A percentile compares a stretch with the other conserved stretches of the same genome.
Conservation (phyloP, 805 yeast genomes). For the Kluyveromyces siamensis region DNA sequence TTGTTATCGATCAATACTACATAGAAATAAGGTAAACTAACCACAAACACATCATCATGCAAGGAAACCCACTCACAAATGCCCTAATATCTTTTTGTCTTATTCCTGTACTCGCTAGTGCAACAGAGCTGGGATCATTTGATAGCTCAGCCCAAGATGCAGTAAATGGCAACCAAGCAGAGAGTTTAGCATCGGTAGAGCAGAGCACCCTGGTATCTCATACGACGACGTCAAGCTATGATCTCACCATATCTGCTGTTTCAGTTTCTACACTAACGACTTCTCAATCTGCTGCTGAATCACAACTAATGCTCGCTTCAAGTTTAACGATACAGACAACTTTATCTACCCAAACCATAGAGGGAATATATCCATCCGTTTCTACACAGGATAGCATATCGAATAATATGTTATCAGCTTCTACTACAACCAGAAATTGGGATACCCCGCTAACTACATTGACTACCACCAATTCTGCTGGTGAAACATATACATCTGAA, state of each 20-base stretch:
- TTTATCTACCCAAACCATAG: not conserved
- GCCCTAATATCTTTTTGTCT: not conserved
- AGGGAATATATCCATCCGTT: not conserved
- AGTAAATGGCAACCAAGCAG: not conserved
- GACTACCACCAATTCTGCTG: constrained; percentile 14
- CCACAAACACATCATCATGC: not conserved
- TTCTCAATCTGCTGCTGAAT: not conserved
- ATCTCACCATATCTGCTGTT: not conserved
- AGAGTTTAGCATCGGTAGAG: not conserved
- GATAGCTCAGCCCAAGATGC: not conserved
- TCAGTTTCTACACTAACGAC: not conserved
- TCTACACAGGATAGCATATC: not conserved
- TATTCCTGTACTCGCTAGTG: not conserved
- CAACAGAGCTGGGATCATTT: not conserved
- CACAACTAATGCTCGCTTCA: too few species aligned
- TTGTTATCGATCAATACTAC: too few species aligned
- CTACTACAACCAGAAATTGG: constrained; percentile 1
- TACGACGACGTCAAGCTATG: not conserved
- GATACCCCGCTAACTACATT: constrained; percentile 15
- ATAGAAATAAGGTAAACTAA: too few species aligned
- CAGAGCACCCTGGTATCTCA: not conserved
- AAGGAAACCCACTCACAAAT: not conserved
- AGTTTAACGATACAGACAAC: not conserved
- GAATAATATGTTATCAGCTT: not conserved
- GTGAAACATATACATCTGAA: constrained; percentile 18